Conservation (phyloP, 2,329 filamentous ascomycete genomes). For the Epichloe coenophiala region DNA sequence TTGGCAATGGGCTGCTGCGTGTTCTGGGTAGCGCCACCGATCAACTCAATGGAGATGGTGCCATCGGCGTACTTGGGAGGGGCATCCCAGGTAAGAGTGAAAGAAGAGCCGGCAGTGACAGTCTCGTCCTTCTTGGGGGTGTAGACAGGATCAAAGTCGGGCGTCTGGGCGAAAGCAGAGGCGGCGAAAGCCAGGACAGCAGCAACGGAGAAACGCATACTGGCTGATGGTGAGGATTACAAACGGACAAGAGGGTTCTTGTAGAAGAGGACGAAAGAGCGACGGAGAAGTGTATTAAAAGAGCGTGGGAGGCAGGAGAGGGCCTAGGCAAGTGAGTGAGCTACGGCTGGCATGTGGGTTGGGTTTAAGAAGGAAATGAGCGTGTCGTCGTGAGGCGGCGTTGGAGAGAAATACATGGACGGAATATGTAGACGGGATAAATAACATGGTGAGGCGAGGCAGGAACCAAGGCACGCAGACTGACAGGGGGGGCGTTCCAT, state of each 20-base stretch:
- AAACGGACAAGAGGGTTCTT: background rate
- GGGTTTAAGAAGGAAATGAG: background rate
- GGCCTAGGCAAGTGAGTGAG: slow-evolving; percentile 11
- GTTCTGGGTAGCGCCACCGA: slow-evolving; percentile 34
- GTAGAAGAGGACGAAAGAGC: slow-evolving; percentile 4
- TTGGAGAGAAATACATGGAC: background rate
- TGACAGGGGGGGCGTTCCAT: background rate
- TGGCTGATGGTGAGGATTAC: slow-evolving; percentile 16
- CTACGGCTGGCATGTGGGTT: slow-evolving; percentile 11
- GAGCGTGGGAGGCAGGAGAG: slow-evolving; percentile 19
- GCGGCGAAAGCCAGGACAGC: slow-evolving; percentile 38
- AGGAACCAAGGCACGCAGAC: background rate
- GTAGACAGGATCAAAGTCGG: slow-evolving; percentile 42
- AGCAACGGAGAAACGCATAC: slow-evolving; percentile 41
- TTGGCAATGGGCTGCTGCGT: slow-evolving; percentile 27
- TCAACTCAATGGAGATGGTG: slow-evolving; percentile 37
- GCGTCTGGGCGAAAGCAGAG: slow-evolving; percentile 37
- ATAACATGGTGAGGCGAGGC: slow-evolving; percentile 3
- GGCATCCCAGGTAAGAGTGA: slow-evolving; percentile 37
- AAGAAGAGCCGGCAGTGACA: slow-evolving; percentile 34
- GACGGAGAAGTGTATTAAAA: slow-evolving; percentile 11
- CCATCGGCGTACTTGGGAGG: slow-evolving; percentile 26
- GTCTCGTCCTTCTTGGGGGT: slow-evolving; percentile 29
- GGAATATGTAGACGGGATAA: no score
- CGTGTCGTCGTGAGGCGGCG: slow-evolving; percentile 4